Evolutionary conservation across 768 basidiomycete genomes (phyloP).

Genomic region (Suillus weaverae): DNA sequence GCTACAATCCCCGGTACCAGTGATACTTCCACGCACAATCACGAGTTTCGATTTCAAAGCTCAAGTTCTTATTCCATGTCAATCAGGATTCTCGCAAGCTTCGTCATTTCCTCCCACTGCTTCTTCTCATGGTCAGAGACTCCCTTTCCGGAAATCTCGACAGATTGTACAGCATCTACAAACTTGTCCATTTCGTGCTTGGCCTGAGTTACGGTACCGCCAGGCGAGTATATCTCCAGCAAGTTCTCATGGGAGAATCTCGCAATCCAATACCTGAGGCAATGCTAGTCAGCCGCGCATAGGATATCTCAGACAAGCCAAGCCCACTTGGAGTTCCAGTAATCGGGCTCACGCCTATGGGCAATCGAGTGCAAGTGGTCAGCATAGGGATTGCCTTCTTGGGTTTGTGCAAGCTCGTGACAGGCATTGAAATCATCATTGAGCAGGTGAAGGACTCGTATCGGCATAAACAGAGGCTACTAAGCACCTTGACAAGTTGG

Average conservation of each 20-base stretch:
- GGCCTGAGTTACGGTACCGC: slow-evolving; percentile 13
- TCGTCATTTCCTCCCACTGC: slow-evolving; percentile 23
- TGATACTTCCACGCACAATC: background rate
- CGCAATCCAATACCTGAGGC: slow-evolving; percentile 18
- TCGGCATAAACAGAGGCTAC: background rate
- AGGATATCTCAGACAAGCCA: background rate
- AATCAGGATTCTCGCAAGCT: slow-evolving; percentile 19
- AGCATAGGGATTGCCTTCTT: slow-evolving; percentile 21
- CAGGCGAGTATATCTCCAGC: slow-evolving; percentile 17
- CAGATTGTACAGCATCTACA: slow-evolving; percentile 16
- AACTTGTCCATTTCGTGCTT: slow-evolving; percentile 11
- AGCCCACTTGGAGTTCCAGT: slow-evolving; percentile 17
- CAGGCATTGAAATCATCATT: slow-evolving; percentile 21
- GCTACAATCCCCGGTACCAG: background rate
- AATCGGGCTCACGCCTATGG: slow-evolving; percentile 27
- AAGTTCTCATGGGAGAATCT: slow-evolving; percentile 20
- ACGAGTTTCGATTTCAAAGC: background rate
- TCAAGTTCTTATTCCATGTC: background rate
- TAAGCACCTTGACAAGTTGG: background rate
- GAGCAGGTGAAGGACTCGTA: slow-evolving; percentile 20
- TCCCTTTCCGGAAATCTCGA: slow-evolving; percentile 12
- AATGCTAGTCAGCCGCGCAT: background rate
- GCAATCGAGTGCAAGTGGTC: slow-evolving; percentile 24
- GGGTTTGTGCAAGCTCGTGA: slow-evolving; percentile 21
- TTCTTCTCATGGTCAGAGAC: slow-evolving; percentile 17